A percentile compares a stretch with the other conserved stretches of the same genome.
These are phyloP conservation scores for Knufia fluminis DNA, from an alignment of 2,329 filamentous ascomycete genomes.

Conservation along the genomic window DNA sequence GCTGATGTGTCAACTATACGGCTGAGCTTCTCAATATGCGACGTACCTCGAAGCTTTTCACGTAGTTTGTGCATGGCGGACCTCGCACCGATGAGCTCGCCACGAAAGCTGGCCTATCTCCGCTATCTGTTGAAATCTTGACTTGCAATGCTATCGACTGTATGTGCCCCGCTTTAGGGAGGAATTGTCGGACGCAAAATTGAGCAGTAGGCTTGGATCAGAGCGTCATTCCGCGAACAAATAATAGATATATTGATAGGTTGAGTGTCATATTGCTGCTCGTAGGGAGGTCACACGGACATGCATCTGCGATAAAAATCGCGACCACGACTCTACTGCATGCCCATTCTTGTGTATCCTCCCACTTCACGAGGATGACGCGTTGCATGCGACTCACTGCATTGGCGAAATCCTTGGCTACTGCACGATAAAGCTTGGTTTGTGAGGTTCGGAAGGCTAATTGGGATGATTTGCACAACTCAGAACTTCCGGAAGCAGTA, in stretches of 20 bases:
- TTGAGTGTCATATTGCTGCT: too few relatives aligned
- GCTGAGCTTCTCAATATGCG: background rate
- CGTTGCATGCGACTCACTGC: background rate
- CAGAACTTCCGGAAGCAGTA: too few relatives aligned
- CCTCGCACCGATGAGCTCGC: background rate
- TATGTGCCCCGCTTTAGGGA: too few relatives aligned
- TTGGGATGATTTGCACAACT: background rate
- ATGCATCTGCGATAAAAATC: background rate
- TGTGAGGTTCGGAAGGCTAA: background rate
- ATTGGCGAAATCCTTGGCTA: background rate
- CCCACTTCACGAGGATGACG: background rate
- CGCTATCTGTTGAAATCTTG: too few relatives aligned
- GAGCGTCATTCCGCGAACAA: too few relatives aligned
- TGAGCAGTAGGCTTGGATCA: too few relatives aligned
- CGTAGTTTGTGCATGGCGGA: slow-evolving; percentile 19
- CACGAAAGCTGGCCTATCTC: background rate
- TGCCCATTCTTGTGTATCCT: background rate
- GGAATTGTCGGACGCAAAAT: too few relatives aligned
- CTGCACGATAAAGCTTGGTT: background rate
- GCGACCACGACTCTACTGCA: background rate
- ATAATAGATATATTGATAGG: too few relatives aligned
- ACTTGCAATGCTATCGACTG: too few relatives aligned
- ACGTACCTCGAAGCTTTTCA: slow-evolving; percentile 22
- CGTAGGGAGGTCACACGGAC: background rate
- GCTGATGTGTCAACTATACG: background rate